These are phyloP conservation scores for Fusarium subglutinans DNA, from an alignment of 2,329 filamentous ascomycete genomes.

Conservation along the genomic window DNA sequence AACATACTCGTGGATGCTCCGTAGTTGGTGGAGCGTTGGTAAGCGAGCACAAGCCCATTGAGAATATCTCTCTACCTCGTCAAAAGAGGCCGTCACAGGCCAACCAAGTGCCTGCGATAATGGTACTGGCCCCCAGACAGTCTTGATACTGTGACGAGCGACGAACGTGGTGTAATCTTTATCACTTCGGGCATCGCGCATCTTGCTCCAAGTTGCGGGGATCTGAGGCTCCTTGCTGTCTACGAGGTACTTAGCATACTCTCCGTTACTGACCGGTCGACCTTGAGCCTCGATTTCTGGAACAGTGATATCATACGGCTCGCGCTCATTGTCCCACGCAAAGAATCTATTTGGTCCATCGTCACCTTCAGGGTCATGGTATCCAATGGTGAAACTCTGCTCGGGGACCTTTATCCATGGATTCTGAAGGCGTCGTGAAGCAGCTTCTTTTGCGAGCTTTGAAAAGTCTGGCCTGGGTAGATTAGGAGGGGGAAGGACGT, in stretches of 20 bases:
- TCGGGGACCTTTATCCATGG: not conserved
- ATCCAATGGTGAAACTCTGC: slow-evolving; percentile 3
- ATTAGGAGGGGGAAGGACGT: not conserved
- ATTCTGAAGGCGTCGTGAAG: not conserved
- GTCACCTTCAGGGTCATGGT: slow-evolving; percentile 5
- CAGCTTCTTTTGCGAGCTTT: slow-evolving; percentile 17
- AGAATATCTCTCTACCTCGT: slow-evolving; percentile 20
- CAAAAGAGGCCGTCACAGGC: slow-evolving; percentile 21
- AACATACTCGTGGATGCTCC: slow-evolving; percentile 15
- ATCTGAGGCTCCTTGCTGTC: not conserved
- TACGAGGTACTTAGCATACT: slow-evolving; percentile 11
- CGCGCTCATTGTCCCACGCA: slow-evolving; percentile 29
- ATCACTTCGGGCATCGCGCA: not conserved
- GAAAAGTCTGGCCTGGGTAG: slow-evolving; percentile 1
- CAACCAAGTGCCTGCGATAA: slow-evolving; percentile 13
- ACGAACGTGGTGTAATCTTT: not conserved
- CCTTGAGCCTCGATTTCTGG: slow-evolving; percentile 1
- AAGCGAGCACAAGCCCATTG: slow-evolving; percentile 11
- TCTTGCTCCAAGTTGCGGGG: slow-evolving; percentile 10
- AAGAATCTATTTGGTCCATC: slow-evolving; percentile 20
- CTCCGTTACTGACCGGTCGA: slow-evolving; percentile 17
- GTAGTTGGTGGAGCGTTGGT: slow-evolving; percentile 22
- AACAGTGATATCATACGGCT: slow-evolving; percentile 5
- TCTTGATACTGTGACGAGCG: slow-evolving; percentile 15
- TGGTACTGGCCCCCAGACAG: slow-evolving; percentile 5